These are phyloP conservation scores for Pseudotsuga menziesii DNA, from an alignment of 75 land plant genomes.

Conservation along the genomic window DNA sequence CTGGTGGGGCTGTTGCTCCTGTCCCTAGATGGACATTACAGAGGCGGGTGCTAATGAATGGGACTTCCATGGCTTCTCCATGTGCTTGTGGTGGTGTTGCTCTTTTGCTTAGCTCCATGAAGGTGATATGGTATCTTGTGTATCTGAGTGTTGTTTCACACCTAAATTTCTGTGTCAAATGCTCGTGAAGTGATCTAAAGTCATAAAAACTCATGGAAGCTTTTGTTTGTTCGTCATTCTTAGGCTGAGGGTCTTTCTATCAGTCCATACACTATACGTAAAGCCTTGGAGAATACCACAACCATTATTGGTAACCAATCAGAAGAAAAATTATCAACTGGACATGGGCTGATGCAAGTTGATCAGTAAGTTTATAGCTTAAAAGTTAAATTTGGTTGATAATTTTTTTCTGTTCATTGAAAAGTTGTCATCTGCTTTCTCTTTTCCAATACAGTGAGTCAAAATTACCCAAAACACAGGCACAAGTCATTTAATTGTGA, in stretches of 20 bases:
- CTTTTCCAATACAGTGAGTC: neutral
- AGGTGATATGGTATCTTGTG: constrained; percentile 39
- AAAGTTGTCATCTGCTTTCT: no score
- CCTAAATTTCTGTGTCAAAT: neutral
- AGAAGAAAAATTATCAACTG: constrained; percentile 82
- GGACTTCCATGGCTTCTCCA: constrained; percentile 99
- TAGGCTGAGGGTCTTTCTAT: constrained; percentile 87
- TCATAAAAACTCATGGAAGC: neutral
- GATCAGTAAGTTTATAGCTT: constrained; percentile 61
- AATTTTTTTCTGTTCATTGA: neutral
- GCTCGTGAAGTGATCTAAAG: constrained; percentile 1
- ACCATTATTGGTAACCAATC: constrained; percentile 45
- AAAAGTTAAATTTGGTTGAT: neutral
- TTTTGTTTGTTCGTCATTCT: constrained; percentile 6
- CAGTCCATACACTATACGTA: constrained; percentile 82
- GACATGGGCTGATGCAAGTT: constrained; percentile 86
- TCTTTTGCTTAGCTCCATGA: constrained; percentile 87
- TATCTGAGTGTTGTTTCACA: neutral
- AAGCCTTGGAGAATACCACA: constrained; percentile 88
- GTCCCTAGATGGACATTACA: constrained; percentile 99
- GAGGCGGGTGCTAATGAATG: constrained; percentile 97
- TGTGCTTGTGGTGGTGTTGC: constrained; percentile 99
- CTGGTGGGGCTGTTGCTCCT: constrained; percentile 98
- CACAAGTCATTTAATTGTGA: neutral
- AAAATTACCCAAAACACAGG: neutral